Percentiles rank a stretch among this genome's conserved stretches.
Evolutionary conservation across 23 red algal species (phyloP).

Genomic region (Agarophyton chilense): DNA sequence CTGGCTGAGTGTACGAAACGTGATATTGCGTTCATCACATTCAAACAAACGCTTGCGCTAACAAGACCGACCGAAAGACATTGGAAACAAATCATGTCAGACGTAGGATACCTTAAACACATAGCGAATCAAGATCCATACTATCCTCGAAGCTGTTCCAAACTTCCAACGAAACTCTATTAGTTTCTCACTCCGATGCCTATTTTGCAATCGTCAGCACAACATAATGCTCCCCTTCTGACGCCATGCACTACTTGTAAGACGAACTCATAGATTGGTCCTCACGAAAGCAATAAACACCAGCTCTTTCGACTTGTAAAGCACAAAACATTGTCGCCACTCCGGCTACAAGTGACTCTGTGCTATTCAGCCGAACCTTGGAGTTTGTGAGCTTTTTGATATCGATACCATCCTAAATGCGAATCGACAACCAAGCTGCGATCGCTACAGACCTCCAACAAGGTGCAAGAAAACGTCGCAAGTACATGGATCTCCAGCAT

Average conservation of each 20-base stretch:
- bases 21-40: background rate
- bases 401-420: background rate
- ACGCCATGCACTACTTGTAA: background rate
- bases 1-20: background rate
- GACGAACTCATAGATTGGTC: background rate
- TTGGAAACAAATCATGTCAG: background rate
- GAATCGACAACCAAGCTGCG: constrained; percentile 8
- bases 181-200: background rate
- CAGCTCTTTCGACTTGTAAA: too few relatives aligned
- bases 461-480: background rate
- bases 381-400: background rate
- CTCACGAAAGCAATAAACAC: background rate
- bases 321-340: background rate
- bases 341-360: background rate
- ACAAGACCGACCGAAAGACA: background rate
- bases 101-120: background rate
- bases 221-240: background rate
- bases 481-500: constrained; percentile 14
- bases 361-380: background rate
- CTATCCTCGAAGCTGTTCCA: background rate
- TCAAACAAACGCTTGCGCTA: background rate
- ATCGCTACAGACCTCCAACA: background rate
- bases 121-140: background rate
- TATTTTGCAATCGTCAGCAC: background rate
- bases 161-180: background rate